Conservation (phyloP, 345 rosid genomes). For the Boechera divaricarpa region DNA sequence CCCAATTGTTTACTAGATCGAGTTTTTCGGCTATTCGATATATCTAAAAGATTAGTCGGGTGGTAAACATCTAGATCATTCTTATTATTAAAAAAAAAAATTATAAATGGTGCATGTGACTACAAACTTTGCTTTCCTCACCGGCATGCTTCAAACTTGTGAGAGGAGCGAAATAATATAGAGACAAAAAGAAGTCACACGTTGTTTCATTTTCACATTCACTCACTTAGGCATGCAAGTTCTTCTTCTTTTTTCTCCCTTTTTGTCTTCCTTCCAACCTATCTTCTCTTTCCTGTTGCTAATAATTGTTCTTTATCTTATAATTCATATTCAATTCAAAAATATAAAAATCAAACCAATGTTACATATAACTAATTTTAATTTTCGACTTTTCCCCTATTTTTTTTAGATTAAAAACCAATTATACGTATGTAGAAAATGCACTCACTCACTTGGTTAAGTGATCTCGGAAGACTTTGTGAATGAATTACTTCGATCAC, state of each 20-base stretch:
- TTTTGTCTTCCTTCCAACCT: neutral
- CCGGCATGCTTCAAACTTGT: conserved; percentile 26
- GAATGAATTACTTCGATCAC: neutral
- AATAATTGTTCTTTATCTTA: neutral
- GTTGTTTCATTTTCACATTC: conserved; percentile 32
- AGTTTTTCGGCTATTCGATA: too few species aligned
- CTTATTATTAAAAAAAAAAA: too few species aligned
- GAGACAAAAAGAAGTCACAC: neutral
- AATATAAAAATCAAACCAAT: neutral
- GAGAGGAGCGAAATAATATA: conserved; percentile 4
- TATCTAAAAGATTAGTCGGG: too few species aligned
- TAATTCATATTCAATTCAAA: conserved; percentile 1
- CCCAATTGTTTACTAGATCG: too few species aligned
- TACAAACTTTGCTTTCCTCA: conserved; percentile 19
- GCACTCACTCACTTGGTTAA: neutral
- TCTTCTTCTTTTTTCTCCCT: neutral
- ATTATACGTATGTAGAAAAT: neutral
- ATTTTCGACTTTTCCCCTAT: neutral
- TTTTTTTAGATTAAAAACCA: neutral
- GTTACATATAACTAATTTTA: neutral
- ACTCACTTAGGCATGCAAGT: conserved; percentile 31
- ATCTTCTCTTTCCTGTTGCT: neutral
- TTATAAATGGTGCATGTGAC: conserved; percentile 28
- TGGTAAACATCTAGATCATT: too few species aligned
- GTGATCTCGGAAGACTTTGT: neutral